phyloP scores from a whole-genome alignment of 2,329 filamentous ascomycete genomes.

The Pyrenochaeta sp. region DNA sequence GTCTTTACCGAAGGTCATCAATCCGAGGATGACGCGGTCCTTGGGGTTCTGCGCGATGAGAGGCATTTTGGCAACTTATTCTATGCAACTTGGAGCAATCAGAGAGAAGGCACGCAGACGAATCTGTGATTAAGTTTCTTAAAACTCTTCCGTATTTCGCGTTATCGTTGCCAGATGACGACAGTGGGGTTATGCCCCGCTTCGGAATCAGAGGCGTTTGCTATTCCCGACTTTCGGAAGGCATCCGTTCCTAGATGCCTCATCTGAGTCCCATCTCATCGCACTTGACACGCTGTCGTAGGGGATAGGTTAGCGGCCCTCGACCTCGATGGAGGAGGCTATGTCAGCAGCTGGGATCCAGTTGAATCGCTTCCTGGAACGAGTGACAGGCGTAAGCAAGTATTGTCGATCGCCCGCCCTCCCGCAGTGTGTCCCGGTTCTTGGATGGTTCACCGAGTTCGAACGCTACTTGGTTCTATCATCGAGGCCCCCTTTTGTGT shows the following conservation, averaged over 20 bases:
- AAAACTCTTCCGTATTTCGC: not conserved
- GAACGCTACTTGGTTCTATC: not conserved
- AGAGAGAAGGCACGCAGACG: not conserved
- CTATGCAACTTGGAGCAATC: not conserved
- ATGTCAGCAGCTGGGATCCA: not conserved
- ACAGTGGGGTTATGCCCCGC: slow-evolving; percentile 21
- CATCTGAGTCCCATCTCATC: not conserved
- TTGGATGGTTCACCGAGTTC: slow-evolving; percentile 1
- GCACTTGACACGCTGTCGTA: not conserved
- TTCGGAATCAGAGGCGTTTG: slow-evolving; percentile 10
- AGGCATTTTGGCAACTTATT: slow-evolving; percentile 27
- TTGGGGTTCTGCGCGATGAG: slow-evolving; percentile 55
- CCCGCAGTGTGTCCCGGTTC: slow-evolving; percentile 1
- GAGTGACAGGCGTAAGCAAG: not conserved
- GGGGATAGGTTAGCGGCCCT: too few species aligned
- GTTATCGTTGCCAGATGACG: slow-evolving; percentile 14
- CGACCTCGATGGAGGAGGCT: not conserved
- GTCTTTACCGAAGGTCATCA: slow-evolving; percentile 78
- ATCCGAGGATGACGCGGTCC: slow-evolving; percentile 78
- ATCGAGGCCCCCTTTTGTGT: not conserved
- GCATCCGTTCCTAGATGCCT: not conserved
- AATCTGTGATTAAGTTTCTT: not conserved
- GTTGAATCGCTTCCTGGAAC: too few species aligned
- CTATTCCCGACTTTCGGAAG: slow-evolving; percentile 4
- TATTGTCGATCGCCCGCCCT: slow-evolving; percentile 1